phyloP scores from a whole-genome alignment of 306 rosid genomes.

The Sophora flavescens region DNA sequence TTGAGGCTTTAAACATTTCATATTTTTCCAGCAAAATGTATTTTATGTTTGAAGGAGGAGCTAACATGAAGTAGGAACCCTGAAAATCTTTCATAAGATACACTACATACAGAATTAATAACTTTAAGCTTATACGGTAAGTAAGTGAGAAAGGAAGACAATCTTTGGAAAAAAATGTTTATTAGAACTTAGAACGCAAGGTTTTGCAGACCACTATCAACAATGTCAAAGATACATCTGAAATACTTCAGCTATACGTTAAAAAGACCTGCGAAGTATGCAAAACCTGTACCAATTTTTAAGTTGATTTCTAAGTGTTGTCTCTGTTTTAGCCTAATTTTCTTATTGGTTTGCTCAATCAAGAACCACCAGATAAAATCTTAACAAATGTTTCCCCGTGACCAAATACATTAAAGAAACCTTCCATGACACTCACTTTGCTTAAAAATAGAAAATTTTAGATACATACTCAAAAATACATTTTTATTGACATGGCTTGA shows the following conservation, averaged over 20 bases:
- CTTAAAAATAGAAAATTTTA: neutral
- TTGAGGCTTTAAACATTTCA: constrained; percentile 19
- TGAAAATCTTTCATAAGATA: constrained; percentile 6
- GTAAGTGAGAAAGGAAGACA: constrained; percentile 18
- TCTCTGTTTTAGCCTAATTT: constrained; percentile 15
- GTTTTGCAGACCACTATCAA: constrained; percentile 13
- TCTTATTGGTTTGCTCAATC: neutral
- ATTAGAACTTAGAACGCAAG: neutral
- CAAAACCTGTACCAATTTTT: neutral
- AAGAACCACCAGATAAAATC: neutral
- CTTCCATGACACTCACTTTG: constrained; percentile 15
- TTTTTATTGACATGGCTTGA: neutral
- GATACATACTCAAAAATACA: neutral
- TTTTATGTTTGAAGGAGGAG: constrained; percentile 15
- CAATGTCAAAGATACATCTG: constrained; percentile 5
- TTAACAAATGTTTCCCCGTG: neutral
- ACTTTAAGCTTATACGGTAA: constrained; percentile 3
- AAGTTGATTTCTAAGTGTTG: neutral
- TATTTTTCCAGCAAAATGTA: neutral
- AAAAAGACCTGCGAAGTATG: constrained; percentile 9
- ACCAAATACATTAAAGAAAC: constrained; percentile 2
- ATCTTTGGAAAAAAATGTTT: neutral
- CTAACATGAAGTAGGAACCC: constrained; percentile 13
- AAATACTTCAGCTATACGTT: constrained; percentile 24
- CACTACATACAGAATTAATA: constrained; percentile 11